phyloP scores from a whole-genome alignment of 495 filamentous ascomycete species.

The Hypomontagnella submonticulosa region DNA sequence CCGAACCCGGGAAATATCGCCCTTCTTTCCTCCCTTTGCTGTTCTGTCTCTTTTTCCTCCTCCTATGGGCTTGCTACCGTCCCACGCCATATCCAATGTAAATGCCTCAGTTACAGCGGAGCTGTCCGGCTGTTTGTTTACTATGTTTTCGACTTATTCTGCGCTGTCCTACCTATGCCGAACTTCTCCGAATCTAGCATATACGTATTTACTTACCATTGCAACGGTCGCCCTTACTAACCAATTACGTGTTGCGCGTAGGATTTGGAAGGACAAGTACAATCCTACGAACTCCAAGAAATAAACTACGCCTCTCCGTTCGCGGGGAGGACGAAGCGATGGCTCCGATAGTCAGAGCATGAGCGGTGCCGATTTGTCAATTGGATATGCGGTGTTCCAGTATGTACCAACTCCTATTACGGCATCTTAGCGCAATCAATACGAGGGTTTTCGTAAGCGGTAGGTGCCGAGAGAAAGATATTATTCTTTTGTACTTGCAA shows the following conservation, averaged over 20 bases:
- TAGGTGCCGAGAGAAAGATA: conserved; percentile 14
- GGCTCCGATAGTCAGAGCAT: conserved; percentile 19
- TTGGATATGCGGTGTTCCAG: conserved; percentile 15
- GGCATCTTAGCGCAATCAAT: conserved; percentile 24
- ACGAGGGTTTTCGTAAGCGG: not conserved
- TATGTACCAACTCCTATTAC: conserved; percentile 14
- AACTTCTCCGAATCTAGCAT: conserved; percentile 35
- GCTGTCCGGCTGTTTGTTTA: conserved; percentile 27
- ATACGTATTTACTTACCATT: conserved; percentile 19
- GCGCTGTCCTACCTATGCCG: conserved; percentile 31
- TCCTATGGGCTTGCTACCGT: conserved; percentile 25
- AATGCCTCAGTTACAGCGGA: conserved; percentile 44
- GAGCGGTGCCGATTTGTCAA: conserved; percentile 23
- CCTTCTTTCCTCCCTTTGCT: conserved; percentile 16
- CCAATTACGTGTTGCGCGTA: conserved; percentile 52
- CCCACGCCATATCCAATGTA: conserved; percentile 32
- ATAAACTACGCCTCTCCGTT: conserved; percentile 33
- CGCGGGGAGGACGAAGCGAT: not conserved
- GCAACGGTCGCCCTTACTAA: conserved; percentile 37
- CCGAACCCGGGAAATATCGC: conserved; percentile 44
- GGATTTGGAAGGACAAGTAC: conserved; percentile 99
- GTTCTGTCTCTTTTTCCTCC: conserved; percentile 12
- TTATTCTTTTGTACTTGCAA: conserved; percentile 22
- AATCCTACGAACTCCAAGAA: conserved; percentile 67
- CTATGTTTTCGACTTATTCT: conserved; percentile 29